Evolutionary conservation across 1,284 basidiomycete genomes (phyloP), one percentile per base, ranked within the genome.

Genomic region (Pyrrhoderma noxium): DNA sequence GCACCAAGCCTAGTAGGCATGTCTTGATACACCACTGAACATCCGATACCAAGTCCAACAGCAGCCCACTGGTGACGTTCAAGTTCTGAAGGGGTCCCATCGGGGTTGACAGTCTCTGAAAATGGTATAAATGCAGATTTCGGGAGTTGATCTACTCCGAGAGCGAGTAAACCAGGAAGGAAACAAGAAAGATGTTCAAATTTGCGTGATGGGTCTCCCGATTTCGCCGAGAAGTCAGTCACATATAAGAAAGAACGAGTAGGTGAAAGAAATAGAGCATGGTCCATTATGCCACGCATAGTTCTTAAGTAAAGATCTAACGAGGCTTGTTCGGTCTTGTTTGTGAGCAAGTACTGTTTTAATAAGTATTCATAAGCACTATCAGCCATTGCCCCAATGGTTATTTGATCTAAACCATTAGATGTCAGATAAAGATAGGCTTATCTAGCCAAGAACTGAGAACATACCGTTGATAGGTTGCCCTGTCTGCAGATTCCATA

Each of bases 171-270:
- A 11, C 85, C 87, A 0, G 85, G 83, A 47, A 88, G 71, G 70
- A 89, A 89, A 65, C 87, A 89, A 11, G 85, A 80, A 47, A 89
- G 70, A 60, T 89, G 86, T 59, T 89, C 86, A 51, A 88, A 80
- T 18, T 61, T 64, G 58, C 83, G 79, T 9, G 73, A 70, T 8
- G 76, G 73, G 16, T 16, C 11, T 9, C 38, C 39, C 14, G n/a
- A n/a, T 3, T 36, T 25, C 11, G 39, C 31, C 14, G 44, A 22
- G 25, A 56, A 23, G 59, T 85, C 82, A 2, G 85, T 85, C n/a
- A 84, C 80, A 58, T 87, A 89, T 38, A 89, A 73, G 9, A 89
- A 70, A 22, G 76, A 64, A 13, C 86, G 81, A 1, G 67, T 73
- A 0, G 82, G 79, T 0, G 84, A 77, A 45, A 89, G 57, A 63